These are phyloP conservation scores for Protostelium mycophagum DNA, from an alignment of 78 protist genomes.

Conservation along the genomic window DNA sequence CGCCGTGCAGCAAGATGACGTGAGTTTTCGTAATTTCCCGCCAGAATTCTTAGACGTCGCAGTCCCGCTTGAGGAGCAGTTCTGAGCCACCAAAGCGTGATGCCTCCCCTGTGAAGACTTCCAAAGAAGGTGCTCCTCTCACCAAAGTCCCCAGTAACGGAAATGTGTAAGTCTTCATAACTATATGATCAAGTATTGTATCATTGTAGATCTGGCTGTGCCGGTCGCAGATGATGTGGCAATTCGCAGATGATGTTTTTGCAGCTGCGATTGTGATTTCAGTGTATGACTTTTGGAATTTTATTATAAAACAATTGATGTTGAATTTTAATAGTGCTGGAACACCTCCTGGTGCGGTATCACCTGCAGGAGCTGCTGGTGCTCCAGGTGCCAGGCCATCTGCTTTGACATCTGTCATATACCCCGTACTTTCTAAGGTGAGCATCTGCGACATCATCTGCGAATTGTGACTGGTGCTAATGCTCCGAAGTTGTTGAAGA, in stretches of 20 bases:
- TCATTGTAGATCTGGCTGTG: neutral
- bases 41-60: neutral
- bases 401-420: slow-evolving; percentile 58
- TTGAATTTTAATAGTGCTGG: too few relatives aligned
- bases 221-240: neutral
- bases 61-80: neutral
- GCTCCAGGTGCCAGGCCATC: slow-evolving; percentile 27
- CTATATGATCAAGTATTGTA: too few relatives aligned
- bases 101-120: slow-evolving; percentile 7
- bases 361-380: slow-evolving; percentile 4
- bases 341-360: slow-evolving; percentile 4
- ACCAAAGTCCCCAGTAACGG: neutral
- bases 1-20: slow-evolving; percentile 3
- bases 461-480: neutral
- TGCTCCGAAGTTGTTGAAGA: slow-evolving; percentile 35
- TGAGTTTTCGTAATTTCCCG: neutral
- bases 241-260: too few relatives aligned
- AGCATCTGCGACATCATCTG: neutral
- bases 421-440: slow-evolving; percentile 48
- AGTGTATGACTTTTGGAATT: too few relatives aligned
- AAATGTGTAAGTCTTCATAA: neutral
- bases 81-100: neutral
- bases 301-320: too few relatives aligned
- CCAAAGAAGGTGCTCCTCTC: neutral
- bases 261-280: too few relatives aligned